Conservation (phyloP, 345 rosid species). For the Clarkia xantiana region DNA sequence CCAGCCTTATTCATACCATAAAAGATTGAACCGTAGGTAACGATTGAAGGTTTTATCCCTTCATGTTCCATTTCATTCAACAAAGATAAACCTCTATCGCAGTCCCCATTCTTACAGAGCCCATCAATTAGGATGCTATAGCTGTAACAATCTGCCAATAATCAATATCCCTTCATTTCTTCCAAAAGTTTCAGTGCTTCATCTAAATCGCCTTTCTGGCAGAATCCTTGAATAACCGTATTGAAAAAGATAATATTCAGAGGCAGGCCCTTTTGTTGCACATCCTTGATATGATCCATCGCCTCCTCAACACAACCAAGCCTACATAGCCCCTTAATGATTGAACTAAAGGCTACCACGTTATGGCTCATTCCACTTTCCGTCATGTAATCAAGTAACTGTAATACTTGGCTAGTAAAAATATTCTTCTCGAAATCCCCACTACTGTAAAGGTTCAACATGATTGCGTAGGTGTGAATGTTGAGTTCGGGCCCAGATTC, state of each 20-base stretch:
- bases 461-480: slow-evolving; percentile 33
- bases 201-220: slow-evolving; percentile 24
- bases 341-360: slow-evolving; percentile 27
- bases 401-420: slow-evolving; percentile 14
- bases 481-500: slow-evolving; percentile 32
- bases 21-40: slow-evolving; percentile 24
- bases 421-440: slow-evolving; percentile 11
- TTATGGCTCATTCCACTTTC: slow-evolving; percentile 20
- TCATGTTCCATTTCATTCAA: slow-evolving; percentile 25
- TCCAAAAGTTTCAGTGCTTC: slow-evolving; percentile 26
- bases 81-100: slow-evolving; percentile 20
- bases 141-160: slow-evolving; percentile 29
- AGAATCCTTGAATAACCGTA: slow-evolving; percentile 37
- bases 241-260: slow-evolving; percentile 35
- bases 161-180: slow-evolving; percentile 28
- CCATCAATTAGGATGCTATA: slow-evolving; percentile 39
- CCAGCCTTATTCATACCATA: slow-evolving; percentile 21
- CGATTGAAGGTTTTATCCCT: slow-evolving; percentile 25
- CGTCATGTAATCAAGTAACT: slow-evolving; percentile 29
- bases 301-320: slow-evolving; percentile 23
- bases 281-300: slow-evolving; percentile 12
- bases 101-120: slow-evolving; percentile 29
- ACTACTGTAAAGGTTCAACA: slow-evolving; percentile 32
- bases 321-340: slow-evolving; percentile 34
- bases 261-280: slow-evolving; percentile 12